These are phyloP conservation scores for Trichosporon sp. DNA, from an alignment of 1,284 basidiomycete genomes.

Conservation along the genomic window DNA sequence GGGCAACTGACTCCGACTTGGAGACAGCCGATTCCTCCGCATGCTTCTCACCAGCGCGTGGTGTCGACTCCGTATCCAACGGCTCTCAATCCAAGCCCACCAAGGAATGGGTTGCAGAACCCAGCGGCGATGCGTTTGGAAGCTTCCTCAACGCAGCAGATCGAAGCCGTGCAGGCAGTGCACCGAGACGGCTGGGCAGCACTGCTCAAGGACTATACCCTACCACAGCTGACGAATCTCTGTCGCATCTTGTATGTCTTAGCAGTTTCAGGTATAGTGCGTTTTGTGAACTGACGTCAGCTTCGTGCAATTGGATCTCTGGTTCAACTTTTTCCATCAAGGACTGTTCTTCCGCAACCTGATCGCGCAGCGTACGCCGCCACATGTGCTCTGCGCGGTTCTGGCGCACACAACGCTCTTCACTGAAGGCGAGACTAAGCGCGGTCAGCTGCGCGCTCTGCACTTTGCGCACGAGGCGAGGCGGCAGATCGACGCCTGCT, in stretches of 20 bases:
- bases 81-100: too few relatives aligned
- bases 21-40: too few relatives aligned
- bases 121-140: too few relatives aligned
- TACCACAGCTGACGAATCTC: background rate
- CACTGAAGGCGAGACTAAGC: constrained; percentile 16
- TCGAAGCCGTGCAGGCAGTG: background rate
- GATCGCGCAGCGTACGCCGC: constrained; percentile 5
- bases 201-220: background rate
- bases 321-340: constrained; percentile 27
- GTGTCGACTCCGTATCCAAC: too few relatives aligned
- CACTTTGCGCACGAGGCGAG: constrained; percentile 25
- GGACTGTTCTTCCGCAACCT: constrained; percentile 23
- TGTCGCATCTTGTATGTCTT: background rate
- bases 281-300: constrained; percentile 9
- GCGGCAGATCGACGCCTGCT: constrained; percentile 25
- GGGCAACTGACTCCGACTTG: background rate
- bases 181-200: constrained; percentile 4
- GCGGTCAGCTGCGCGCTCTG: constrained; percentile 22
- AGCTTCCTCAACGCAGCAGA: too few relatives aligned
- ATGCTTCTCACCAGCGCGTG: background rate
- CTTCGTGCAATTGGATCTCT: constrained; percentile 19
- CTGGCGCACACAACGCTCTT: constrained; percentile 27
- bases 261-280: background rate
- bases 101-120: too few relatives aligned
- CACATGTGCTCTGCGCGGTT: constrained; percentile 28